Evolutionary conservation across 2,329 filamentous ascomycete species (phyloP), one percentile per base, ranked within the genome.

Genomic region (Penicillium expansum): DNA sequence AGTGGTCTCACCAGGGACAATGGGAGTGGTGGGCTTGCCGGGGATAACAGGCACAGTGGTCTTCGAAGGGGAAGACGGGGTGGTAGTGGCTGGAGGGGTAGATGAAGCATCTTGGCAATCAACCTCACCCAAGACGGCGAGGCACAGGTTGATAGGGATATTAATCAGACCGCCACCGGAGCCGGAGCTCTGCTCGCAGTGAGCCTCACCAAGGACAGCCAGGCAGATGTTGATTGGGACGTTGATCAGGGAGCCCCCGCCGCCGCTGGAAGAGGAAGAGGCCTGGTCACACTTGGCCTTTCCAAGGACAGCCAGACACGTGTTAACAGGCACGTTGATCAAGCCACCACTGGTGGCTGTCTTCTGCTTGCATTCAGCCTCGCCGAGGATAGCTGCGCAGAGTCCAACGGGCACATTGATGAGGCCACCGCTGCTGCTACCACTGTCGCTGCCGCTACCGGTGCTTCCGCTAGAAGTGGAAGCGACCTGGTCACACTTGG

Each of bases 361-460:
- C 43, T 62, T 48, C 52, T 68, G 67, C 20, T 69, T 14, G 61
- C 67, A 69, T 29, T 66, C 50, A 16, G 58, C 58, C 41, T 67
- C 62, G 20, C 67, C 67, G 27, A 69, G 67, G 16, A 69, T 62
- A 50, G 67, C 65, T 29, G 67, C 57, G 51, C 67, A 69, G 45
- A 67, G 30, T 42, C 66, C 65, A 52, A 69, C 53, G 27, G 67
- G 67, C 1, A 69, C 63, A 35, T 58, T 68, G 54, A 69, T 68
- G 52, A 69, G 56, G 9, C 14, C 6, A 5, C 18, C 43, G 0
- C 4, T 29, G 27, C 5, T 9, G 4, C 27, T 29, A 9, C 24
- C 42, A 45, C 18, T 65, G 41, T 62, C 67, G 69, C 8, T 69
- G 54, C 65, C 44, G 67, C 62, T 9, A 67, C 67, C 30, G 69